Evolutionary conservation across 352 stramenopile species (phyloP).

Genomic region (Phytopythium vexans): DNA sequence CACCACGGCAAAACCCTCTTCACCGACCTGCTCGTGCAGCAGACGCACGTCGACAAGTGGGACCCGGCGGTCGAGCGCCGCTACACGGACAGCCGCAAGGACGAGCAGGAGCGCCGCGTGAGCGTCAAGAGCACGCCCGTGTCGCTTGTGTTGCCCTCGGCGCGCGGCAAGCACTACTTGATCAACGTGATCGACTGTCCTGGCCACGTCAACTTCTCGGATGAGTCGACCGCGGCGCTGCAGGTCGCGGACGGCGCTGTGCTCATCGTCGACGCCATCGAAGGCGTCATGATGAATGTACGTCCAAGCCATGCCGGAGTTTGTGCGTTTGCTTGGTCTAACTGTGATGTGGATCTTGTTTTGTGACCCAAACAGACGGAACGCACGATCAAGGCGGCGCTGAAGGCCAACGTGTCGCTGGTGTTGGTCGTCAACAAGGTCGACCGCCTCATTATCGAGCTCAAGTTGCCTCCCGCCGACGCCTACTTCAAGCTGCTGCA

Average conservation of each 20-base stretch:
- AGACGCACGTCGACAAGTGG: conserved; percentile 87
- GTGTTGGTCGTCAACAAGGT: conserved; percentile 97
- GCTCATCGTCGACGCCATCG: conserved; percentile 96
- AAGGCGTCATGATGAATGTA: conserved; percentile 97
- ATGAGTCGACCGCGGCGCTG: conserved; percentile 93
- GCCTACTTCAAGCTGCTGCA: conserved; percentile 98
- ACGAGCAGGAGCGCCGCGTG: conserved; percentile 96
- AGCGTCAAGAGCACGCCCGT: conserved; percentile 97
- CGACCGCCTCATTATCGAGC: conserved; percentile 98
- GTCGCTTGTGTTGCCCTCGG: conserved; percentile 92
- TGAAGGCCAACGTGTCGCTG: conserved; percentile 89
- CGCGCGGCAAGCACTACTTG: conserved; percentile 94
- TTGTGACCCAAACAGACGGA: conserved; percentile 83
- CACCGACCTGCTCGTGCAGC: conserved; percentile 88
- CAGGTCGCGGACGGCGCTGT: conserved; percentile 93
- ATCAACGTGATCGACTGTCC: conserved; percentile 97
- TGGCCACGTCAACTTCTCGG: conserved; percentile 97
- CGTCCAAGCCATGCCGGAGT: conserved; percentile 6
- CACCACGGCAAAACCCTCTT: conserved; percentile 96
- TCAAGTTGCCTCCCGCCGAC: conserved; percentile 97
- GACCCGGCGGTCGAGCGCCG: conserved; percentile 74
- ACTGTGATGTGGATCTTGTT: conserved; percentile 5
- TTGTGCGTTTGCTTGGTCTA: conserved; percentile 1
- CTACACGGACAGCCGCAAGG: conserved; percentile 95
- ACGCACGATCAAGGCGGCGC: conserved; percentile 90